Evolutionary conservation across 140 eudicot genomes (phyloP), one percentile per base, ranked within the genome.

Genomic region (Senecio squalidus): DNA sequence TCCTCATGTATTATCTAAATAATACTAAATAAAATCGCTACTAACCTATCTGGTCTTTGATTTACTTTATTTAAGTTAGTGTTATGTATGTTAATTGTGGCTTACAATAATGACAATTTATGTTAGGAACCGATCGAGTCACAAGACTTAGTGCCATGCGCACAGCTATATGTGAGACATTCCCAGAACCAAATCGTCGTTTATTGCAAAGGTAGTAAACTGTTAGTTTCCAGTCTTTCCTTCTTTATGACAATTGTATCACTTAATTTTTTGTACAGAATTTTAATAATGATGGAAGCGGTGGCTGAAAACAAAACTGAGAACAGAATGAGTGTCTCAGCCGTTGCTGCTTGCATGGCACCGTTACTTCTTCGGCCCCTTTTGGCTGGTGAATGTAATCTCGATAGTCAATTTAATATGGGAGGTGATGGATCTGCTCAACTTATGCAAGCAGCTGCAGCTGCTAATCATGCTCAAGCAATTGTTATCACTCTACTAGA

Each of bases 281-380:
- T 84, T 59, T 82, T 92, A 26, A 64, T 64, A 64, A 92, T 87
- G 98, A 92, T 92, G 98, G 84, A 87, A 78, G 55, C 69, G 16
- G 84, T 92, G 41, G 89, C 82, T 58, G 73, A 82, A 10, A 58
- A 87, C 70, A 92, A 92, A 72, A 75, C 68, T 28, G 86, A 51
- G 46, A 92, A 88, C 71, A 66, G 93, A 68, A 92, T 92, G 98
- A 84, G 96, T 69, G 75, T 77, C 59, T 87, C 98, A 60, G 98
- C 95, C 22, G 98, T 92, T 26, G 98, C 98, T 75, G 98, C 96
- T 67, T 92, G 98, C 81, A 92, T 92, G 98, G 96, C 98, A 21
- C 98, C 98, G 9, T 74, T 92, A 68, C 96, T 92, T 77, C 95
- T 92, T 66, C 88, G 96, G 22, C 96, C 98, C 48, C 94, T 92